A percentile compares a stretch with the other conserved stretches of the same genome.
phyloP scores from a whole-genome alignment of 1,284 basidiomycete genomes.

The Neotropicomus parvogracilis region DNA sequence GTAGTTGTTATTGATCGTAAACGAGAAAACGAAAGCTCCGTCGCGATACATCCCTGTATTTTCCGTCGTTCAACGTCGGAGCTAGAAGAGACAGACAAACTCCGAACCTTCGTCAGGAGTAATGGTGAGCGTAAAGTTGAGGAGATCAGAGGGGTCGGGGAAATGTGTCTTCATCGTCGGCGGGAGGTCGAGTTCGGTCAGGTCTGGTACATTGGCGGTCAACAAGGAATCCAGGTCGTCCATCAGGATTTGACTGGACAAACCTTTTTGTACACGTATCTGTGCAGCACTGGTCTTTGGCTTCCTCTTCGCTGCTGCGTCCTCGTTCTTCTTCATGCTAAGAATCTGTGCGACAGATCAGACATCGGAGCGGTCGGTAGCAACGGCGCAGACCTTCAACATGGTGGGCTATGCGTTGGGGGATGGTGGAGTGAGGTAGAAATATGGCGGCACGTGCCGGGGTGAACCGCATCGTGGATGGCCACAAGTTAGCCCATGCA shows the following conservation, averaged over 20 bases:
- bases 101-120: slow-evolving; percentile 90
- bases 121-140: slow-evolving; percentile 95
- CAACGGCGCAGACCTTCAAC: slow-evolving; percentile 41
- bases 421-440: slow-evolving; percentile 24
- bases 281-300: slow-evolving; percentile 97
- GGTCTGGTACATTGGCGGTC: slow-evolving; percentile 52
- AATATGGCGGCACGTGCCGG: slow-evolving; percentile 30
- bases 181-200: slow-evolving; percentile 96
- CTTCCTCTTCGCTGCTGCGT: slow-evolving; percentile 91
- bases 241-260: slow-evolving; percentile 5
- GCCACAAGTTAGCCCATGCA: no score
- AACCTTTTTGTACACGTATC: slow-evolving; percentile 97
- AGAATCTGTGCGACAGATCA: slow-evolving; percentile 66
- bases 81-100: not conserved
- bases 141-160: slow-evolving; percentile 86
- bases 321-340: slow-evolving; percentile 97
- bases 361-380: not conserved
- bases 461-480: not conserved
- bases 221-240: slow-evolving; percentile 1
- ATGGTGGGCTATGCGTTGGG: slow-evolving; percentile 26
- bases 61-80: slow-evolving; percentile 9
- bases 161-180: slow-evolving; percentile 95
- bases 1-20: slow-evolving; percentile 96
- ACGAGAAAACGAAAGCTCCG: slow-evolving; percentile 90
- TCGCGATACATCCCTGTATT: slow-evolving; percentile 93